Percentiles rank a stretch among this genome's conserved stretches.
These are phyloP conservation scores for Hyphopichia homilentoma DNA, from an alignment of 805 yeast species.

Conservation along the genomic window DNA sequence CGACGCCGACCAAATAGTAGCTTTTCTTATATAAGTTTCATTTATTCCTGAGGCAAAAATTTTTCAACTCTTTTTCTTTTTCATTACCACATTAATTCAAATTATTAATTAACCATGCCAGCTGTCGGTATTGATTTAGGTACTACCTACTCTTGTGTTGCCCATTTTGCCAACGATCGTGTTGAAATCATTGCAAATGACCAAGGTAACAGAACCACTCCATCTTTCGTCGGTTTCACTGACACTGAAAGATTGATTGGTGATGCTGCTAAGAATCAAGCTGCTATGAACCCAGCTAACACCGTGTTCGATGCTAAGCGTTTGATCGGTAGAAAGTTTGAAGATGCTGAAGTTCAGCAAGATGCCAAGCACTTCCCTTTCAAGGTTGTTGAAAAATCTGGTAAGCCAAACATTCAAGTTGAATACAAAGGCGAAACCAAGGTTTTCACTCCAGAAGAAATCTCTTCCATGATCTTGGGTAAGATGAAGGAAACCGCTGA, in stretches of 20 bases:
- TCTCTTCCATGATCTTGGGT: slow-evolving; percentile 81
- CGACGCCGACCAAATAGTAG: too few species aligned
- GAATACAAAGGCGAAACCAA: slow-evolving; percentile 86
- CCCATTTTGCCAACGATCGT: slow-evolving; percentile 62
- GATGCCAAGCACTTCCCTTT: slow-evolving; percentile 65
- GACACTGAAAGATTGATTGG: slow-evolving; percentile 94
- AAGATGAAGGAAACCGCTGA: slow-evolving; percentile 71
- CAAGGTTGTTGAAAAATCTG: slow-evolving; percentile 69
- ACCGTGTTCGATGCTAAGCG: slow-evolving; percentile 96
- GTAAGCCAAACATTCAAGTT: slow-evolving; percentile 85
- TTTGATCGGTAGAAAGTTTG: slow-evolving; percentile 76
- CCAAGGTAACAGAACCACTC: slow-evolving; percentile 98
- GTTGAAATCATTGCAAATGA: slow-evolving; percentile 96
- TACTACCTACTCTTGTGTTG: slow-evolving; percentile 97
- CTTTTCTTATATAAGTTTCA: too few species aligned
- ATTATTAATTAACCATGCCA: slow-evolving; percentile 13
- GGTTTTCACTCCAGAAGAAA: slow-evolving; percentile 89
- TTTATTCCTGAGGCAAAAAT: too few species aligned
- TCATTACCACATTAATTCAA: not conserved
- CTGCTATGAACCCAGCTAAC: slow-evolving; percentile 92
- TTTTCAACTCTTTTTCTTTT: slow-evolving; percentile 1
- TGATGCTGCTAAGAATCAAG: slow-evolving; percentile 98
- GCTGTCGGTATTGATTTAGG: slow-evolving; percentile 91
- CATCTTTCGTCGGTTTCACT: slow-evolving; percentile 94
- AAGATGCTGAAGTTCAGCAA: slow-evolving; percentile 66